These are phyloP conservation scores for Nematocida sp. DNA, from an alignment of 371 early-diverging fungal genomes.

Conservation along the genomic window DNA sequence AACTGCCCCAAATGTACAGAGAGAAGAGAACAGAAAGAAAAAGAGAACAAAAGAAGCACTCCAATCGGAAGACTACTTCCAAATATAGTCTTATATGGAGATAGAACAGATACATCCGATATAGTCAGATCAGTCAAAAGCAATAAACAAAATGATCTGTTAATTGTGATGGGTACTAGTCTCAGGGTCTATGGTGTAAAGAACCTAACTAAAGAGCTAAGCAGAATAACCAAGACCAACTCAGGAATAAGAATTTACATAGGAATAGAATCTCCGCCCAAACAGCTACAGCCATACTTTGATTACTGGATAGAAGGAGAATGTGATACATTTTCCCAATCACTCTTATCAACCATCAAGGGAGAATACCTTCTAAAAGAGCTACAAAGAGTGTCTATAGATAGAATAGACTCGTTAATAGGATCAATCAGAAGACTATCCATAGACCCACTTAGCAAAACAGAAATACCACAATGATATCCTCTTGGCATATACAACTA, in stretches of 20 bases:
- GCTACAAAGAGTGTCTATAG: not conserved
- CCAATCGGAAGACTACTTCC: slow-evolving; percentile 69
- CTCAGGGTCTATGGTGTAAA: slow-evolving; percentile 85
- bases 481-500: no score
- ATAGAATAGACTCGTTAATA: not conserved
- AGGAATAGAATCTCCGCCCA: slow-evolving; percentile 55
- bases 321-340: slow-evolving; percentile 59
- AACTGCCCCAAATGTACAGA: slow-evolving; percentile 69
- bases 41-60: slow-evolving; percentile 68
- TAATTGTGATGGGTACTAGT: slow-evolving; percentile 92
- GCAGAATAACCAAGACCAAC: slow-evolving; percentile 26
- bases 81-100: slow-evolving; percentile 88
- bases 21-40: slow-evolving; percentile 66
- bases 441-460: no score
- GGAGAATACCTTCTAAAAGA: slow-evolving; percentile 33
- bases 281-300: slow-evolving; percentile 57
- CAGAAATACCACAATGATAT: no score
- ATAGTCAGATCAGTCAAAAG: slow-evolving; percentile 70
- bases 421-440: slow-evolving; percentile 20
- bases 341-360: slow-evolving; percentile 13
- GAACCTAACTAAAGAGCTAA: slow-evolving; percentile 73
- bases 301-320: slow-evolving; percentile 63
- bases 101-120: slow-evolving; percentile 70
- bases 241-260: slow-evolving; percentile 58
- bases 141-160: slow-evolving; percentile 72